Conservation (phyloP, 2,329 filamentous ascomycete genomes). For the Talaromyces funiculosus region DNA sequence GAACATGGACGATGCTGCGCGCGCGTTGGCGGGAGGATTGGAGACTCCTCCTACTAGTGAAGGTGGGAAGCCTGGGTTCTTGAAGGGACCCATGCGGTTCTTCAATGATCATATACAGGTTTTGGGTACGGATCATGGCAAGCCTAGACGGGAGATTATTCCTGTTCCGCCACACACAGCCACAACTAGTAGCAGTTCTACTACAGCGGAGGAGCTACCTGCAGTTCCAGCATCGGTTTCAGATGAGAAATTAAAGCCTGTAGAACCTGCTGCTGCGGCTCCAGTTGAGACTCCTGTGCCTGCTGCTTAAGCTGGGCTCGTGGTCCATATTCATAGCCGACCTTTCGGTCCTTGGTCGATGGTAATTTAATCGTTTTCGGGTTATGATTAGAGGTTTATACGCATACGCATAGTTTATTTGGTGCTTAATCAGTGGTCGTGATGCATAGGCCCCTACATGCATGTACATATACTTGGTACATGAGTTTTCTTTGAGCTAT, state of each 20-base stretch:
- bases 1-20: constrained; percentile 55
- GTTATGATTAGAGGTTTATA: not conserved
- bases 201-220: not conserved
- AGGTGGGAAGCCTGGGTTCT: constrained; percentile 23
- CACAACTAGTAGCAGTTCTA: too few species aligned
- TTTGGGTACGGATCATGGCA: constrained; percentile 30
- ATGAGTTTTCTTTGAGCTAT: not conserved
- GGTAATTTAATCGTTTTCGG: not conserved
- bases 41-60: constrained; percentile 24
- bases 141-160: constrained; percentile 24
- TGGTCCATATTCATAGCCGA: not conserved
- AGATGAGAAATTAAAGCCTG: constrained; percentile 9
- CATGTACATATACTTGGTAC: not conserved
- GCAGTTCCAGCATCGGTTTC: not conserved
- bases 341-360: not conserved
- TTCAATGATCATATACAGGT: constrained; percentile 29
- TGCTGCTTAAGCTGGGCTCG: not conserved
- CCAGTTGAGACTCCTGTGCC: not conserved
- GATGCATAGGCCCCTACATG: not conserved
- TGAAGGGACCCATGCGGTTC: constrained; percentile 34
- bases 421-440: not conserved
- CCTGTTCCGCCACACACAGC: constrained; percentile 17
- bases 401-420: not conserved
- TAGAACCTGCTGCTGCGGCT: not conserved
- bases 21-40: constrained; percentile 27